These are phyloP conservation scores for Laetiporus sulphureus DNA, from an alignment of 1,284 basidiomycete species.

Conservation along the genomic window DNA sequence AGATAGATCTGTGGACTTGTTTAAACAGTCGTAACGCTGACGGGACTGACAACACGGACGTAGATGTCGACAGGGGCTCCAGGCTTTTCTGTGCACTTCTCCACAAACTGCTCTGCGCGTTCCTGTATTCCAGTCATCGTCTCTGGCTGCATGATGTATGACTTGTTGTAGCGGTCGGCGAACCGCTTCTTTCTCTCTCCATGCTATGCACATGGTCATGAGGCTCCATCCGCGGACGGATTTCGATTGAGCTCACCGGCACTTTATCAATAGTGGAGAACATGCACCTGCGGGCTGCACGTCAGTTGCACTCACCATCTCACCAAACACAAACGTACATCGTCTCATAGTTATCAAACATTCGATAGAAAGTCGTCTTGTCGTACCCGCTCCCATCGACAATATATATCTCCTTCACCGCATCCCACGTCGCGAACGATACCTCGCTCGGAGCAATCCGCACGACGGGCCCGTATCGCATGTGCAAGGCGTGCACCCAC, in stretches of 20 bases:
- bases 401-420: constrained; percentile 21
- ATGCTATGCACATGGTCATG: constrained; percentile 10
- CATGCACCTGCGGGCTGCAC: constrained; percentile 17
- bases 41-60: constrained; percentile 5
- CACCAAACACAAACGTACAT: constrained; percentile 8
- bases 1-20: constrained; percentile 11
- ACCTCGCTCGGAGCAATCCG: constrained; percentile 24
- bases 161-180: constrained; percentile 19
- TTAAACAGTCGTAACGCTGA: background rate
- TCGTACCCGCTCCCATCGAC: constrained; percentile 21
- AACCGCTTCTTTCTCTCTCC: constrained; percentile 17
- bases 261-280: constrained; percentile 17
- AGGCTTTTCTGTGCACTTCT: constrained; percentile 10
- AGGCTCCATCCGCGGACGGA: background rate
- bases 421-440: constrained; percentile 19
- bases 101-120: constrained; percentile 12
- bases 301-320: too few relatives aligned
- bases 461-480: constrained; percentile 21
- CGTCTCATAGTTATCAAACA: constrained; percentile 16
- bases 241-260: constrained; percentile 7
- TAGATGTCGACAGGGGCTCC: constrained; percentile 15
- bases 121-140: constrained; percentile 13
- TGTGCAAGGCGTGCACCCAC: constrained; percentile 20
- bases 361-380: constrained; percentile 16
- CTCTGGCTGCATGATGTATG: constrained; percentile 15